Evolutionary conservation across 768 basidiomycete species (phyloP), one percentile per base, ranked within the genome.

Genomic region (Wakefieldia striispora): DNA sequence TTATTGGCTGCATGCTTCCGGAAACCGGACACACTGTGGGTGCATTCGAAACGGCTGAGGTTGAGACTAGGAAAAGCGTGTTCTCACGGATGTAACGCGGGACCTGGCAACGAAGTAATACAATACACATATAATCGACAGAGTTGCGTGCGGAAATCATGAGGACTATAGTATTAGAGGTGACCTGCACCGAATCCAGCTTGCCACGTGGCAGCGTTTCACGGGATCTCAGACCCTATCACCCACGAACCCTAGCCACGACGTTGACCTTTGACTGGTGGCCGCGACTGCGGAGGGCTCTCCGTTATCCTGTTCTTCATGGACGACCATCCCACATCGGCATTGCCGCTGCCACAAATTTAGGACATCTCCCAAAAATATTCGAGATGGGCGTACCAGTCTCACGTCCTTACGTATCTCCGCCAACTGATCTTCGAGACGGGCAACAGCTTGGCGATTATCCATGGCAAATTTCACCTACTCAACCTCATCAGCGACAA

Each of bases 391-490:
- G 3, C 51, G 10, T 26, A 59, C 57, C 43, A 19, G 12, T 40
- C 13, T 21, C 16, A 27, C 1, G 17, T 19, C 26, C 1, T 20
- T 26, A 20, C 23, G 7, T 23, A 55, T 3, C 21, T 6, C 24
- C n/a, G 2, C 27, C 38, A 58, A 3, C 9, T 58, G 52, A 8
- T 42, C 57, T 16, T 58, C 45, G 11, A 58, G 49, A 24, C 38
- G 45, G 12, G 49, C 40, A 19, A 59, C 36, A 20, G 43, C 49
- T 1, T 45, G 45, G 9, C 42, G 26, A 40, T 39, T 47, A 31
- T 59, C 53, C 1, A 59, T 46, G 14, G 56, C 49, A 8, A 58
- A 43, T 27, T 40, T 59, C 12, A 59, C 29, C 52, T 58, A 14
- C 29, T 13, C 13, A 4, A 37, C 3, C 1, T 4, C 27, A n/a